These are phyloP conservation scores for Isochrysis galbana DNA, from an alignment of 78 protist genomes.

Conservation along the genomic window DNA sequence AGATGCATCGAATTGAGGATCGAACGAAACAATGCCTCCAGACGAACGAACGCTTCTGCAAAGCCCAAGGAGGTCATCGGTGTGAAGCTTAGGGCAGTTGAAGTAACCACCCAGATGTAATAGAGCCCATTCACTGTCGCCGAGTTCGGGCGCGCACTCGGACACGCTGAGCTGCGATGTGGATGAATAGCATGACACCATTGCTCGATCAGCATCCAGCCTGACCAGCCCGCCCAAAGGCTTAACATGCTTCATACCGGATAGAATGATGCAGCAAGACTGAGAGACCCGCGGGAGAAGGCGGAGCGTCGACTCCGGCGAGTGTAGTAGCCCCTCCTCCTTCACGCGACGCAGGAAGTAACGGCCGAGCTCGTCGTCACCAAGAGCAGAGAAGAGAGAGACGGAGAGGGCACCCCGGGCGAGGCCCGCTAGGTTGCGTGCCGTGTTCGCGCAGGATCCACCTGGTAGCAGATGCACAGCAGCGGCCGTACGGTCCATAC, in stretches of 20 bases:
- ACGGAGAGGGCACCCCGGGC: not conserved
- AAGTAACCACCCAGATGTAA: not conserved
- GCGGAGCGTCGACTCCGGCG: not conserved
- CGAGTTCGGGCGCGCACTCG: not conserved
- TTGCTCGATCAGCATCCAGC: not conserved
- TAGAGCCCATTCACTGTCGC: not conserved
- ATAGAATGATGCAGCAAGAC: not conserved
- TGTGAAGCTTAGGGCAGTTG: not conserved
- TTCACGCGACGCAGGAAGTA: not conserved
- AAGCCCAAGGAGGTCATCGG: not conserved
- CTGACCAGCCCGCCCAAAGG: too few species aligned
- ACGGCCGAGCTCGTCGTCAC: not conserved
- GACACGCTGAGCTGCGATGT: not conserved
- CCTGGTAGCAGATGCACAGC: not conserved
- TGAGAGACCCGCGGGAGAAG: not conserved
- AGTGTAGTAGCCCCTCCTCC: not conserved
- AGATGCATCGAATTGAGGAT: not conserved
- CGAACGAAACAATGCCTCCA: not conserved
- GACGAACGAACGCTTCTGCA: not conserved
- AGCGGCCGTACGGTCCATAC: not conserved
- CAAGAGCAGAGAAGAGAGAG: not conserved
- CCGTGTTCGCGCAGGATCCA: not conserved
- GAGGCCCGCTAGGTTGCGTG: not conserved
- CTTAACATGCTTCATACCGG: too few species aligned
- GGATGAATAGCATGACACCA: not conserved